phyloP scores from a whole-genome alignment of 2,329 filamentous ascomycete genomes.

The Xylariaceae sp. region DNA sequence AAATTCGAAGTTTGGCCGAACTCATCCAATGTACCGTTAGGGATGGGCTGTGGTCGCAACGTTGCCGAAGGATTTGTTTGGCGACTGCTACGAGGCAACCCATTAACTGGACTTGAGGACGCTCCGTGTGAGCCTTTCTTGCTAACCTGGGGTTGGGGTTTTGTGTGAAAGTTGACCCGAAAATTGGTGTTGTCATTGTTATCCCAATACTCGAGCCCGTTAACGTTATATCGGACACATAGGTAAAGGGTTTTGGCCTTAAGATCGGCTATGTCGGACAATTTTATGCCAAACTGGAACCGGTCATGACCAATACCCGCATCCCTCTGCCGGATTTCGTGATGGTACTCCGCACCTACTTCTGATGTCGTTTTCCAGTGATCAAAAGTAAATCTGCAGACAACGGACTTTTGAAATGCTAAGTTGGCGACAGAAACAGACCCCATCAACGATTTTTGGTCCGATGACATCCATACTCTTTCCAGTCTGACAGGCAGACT shows the following conservation, averaged over 20 bases:
- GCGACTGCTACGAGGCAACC: constrained; percentile 65
- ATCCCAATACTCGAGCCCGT: constrained; percentile 88
- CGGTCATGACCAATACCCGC: constrained; percentile 69
- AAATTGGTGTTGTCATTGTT: constrained; percentile 87
- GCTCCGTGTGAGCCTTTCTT: constrained; percentile 52
- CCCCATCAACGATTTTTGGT: constrained; percentile 83
- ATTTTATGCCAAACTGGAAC: constrained; percentile 90
- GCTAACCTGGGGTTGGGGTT: constrained; percentile 58
- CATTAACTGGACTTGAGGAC: constrained; percentile 46
- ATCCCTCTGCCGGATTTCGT: constrained; percentile 67
- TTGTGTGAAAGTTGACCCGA: constrained; percentile 89
- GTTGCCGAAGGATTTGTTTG: constrained; percentile 39
- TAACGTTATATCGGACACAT: constrained; percentile 82
- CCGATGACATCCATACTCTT: constrained; percentile 77
- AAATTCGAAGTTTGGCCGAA: constrained; percentile 61
- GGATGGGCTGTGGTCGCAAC: constrained; percentile 52
- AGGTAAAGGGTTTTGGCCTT: constrained; percentile 91
- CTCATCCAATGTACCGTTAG: constrained; percentile 61
- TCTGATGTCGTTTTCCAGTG: constrained; percentile 99
- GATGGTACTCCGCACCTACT: constrained; percentile 80
- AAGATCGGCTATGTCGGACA: constrained; percentile 85
- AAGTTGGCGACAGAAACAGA: constrained; percentile 82
- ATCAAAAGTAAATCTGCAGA: constrained; percentile 92
- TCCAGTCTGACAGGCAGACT: constrained; percentile 73
- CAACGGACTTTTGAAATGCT: constrained; percentile 81